Percentiles rank a stretch among this genome's conserved stretches.
These are phyloP conservation scores for Linderina pennispora DNA, from an alignment of 192 early-diverging fungal species.

Conservation along the genomic window DNA sequence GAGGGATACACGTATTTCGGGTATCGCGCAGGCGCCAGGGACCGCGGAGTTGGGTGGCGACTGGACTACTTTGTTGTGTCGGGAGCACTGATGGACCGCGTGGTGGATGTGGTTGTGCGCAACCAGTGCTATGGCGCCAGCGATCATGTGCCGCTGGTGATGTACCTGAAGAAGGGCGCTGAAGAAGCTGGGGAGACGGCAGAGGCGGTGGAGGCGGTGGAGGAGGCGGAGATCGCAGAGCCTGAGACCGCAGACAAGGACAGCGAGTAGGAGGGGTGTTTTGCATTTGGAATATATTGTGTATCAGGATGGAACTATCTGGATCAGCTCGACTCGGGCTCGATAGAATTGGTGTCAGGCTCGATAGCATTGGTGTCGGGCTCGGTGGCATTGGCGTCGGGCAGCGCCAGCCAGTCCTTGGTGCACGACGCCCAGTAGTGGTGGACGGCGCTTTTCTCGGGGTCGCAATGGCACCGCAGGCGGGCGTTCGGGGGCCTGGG, in stretches of 20 bases:
- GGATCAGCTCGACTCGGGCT: too few relatives aligned
- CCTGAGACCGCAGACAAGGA: too few relatives aligned
- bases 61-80: conserved; percentile 82
- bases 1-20: conserved; percentile 71
- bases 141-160: conserved; percentile 78
- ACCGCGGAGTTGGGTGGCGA: conserved; percentile 74
- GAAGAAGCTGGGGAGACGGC: too few relatives aligned
- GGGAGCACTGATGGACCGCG: conserved; percentile 49
- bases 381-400: neutral
- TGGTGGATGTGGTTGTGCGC: conserved; percentile 59
- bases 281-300: too few relatives aligned
- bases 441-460: conserved; percentile 33
- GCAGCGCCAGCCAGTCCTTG: conserved; percentile 23
- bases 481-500: conserved; percentile 21
- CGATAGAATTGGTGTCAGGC: too few relatives aligned
- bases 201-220: too few relatives aligned
- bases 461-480: conserved; percentile 43
- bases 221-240: too few relatives aligned
- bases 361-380: too few relatives aligned
- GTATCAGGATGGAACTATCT: too few relatives aligned
- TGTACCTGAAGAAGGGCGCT: conserved; percentile 42
- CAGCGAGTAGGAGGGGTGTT: too few relatives aligned
- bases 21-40: conserved; percentile 65
- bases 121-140: conserved; percentile 80
- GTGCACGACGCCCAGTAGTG: conserved; percentile 46